Evolutionary conservation across 495 filamentous ascomycete species (phyloP), one percentile per base, ranked within the genome.

Genomic region (Rhizodiscina lignyota): DNA sequence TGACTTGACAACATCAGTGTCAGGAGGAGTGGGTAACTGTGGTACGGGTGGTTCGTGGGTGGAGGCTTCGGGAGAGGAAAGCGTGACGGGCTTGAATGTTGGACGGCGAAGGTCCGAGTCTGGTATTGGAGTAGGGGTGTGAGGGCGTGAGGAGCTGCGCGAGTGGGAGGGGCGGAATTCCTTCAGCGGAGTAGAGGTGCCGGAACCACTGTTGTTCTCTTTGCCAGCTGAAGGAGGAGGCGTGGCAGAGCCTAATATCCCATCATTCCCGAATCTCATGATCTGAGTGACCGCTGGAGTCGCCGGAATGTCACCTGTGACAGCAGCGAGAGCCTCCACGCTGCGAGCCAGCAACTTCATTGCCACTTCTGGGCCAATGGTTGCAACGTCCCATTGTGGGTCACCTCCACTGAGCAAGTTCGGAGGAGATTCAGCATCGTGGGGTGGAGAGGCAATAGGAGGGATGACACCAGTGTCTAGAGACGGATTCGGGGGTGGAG

Each of bases 271-370:
- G n/a, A n/a, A n/a, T n/a, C n/a, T n/a, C n/a, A n/a, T n/a, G n/a
- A n/a, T n/a, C 24, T 60, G 67, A 18, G 59, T 63, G 10, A 72
- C 59, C 12, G 79, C 78, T 18, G 77, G 78, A 2, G 80, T 86
- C 20, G 79, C 73, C 10, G 79, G 75, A 19, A 81, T 57, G 48
- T 87, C 75, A 32, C 78, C 79, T 26, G 75, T 80, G 30, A 74
- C 53, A 24, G 63, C 63, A 12, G 80, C 77, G 32, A 97, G 63
- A 11, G 68, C 63, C 43, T 91, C 79, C 38, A 94, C 59, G 19
- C 76, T 72, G 18, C 67, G 58, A 30, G 72, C 72, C 3, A 97
- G 67, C 35, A 93, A 60, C 41, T 78, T 79, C 43, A 97, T 60
- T n/a, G 87, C 87, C 0, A 70, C 70, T 19, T 73, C 63, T 1